phyloP scores from a whole-genome alignment of 768 basidiomycete genomes.

The Inosperma sp. region DNA sequence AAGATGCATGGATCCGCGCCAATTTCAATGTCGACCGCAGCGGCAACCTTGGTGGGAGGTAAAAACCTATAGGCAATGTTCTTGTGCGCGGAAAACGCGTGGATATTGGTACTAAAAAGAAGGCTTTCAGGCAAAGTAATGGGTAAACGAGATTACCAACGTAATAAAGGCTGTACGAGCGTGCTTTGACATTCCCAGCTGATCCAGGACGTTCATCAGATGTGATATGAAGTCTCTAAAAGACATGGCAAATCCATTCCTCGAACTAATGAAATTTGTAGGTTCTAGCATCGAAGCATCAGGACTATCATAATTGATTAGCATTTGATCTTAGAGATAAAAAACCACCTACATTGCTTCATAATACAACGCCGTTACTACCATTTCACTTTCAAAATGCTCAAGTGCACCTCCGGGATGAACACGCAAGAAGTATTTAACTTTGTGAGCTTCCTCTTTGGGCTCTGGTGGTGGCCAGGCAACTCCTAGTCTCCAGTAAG shows the following conservation, averaged over 20 bases:
- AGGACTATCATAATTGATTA: slow-evolving; percentile 46
- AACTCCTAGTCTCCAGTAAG: slow-evolving; percentile 68
- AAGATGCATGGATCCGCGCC: slow-evolving; percentile 76
- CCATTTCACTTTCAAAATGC: slow-evolving; percentile 80
- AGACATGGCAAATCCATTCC: slow-evolving; percentile 84
- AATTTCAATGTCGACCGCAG: slow-evolving; percentile 86
- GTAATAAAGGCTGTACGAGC: slow-evolving; percentile 80
- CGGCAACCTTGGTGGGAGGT: slow-evolving; percentile 70
- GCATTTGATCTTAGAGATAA: not conserved
- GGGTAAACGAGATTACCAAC: slow-evolving; percentile 35
- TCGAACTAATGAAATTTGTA: slow-evolving; percentile 70
- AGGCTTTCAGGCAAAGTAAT: slow-evolving; percentile 1
- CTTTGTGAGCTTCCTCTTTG: slow-evolving; percentile 57
- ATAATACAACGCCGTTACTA: slow-evolving; percentile 77
- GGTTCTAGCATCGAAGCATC: slow-evolving; percentile 75
- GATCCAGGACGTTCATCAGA: slow-evolving; percentile 75
- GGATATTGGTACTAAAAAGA: slow-evolving; percentile 63
- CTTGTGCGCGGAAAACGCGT: slow-evolving; percentile 68
- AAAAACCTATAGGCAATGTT: slow-evolving; percentile 92
- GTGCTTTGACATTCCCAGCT: slow-evolving; percentile 77
- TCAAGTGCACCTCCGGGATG: slow-evolving; percentile 84
- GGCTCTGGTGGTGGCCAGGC: slow-evolving; percentile 81
- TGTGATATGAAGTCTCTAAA: slow-evolving; percentile 78
- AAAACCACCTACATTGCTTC: slow-evolving; percentile 65
- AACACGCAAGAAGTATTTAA: slow-evolving; percentile 79